Evolutionary conservation across 352 stramenopile species (phyloP).

Genomic region (Aphanomyces invadans): DNA sequence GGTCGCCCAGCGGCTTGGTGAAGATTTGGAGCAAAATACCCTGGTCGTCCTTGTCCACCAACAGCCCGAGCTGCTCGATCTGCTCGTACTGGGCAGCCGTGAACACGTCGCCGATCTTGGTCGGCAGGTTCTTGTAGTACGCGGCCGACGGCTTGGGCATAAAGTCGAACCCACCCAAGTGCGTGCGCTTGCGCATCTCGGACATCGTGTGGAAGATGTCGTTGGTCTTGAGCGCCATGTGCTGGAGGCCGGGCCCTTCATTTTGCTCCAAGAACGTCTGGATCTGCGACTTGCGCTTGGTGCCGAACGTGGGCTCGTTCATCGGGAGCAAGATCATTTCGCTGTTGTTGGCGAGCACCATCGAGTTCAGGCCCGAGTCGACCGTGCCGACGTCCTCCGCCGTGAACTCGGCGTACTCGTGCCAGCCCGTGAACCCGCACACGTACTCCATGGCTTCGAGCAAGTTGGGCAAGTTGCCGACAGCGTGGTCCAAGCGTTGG

Average conservation of each 20-base stretch:
- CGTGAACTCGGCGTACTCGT: slow-evolving; percentile 93
- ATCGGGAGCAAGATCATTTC: slow-evolving; percentile 91
- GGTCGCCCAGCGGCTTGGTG: slow-evolving; percentile 84
- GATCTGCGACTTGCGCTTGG: slow-evolving; percentile 91
- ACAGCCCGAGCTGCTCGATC: slow-evolving; percentile 88
- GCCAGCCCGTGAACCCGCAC: slow-evolving; percentile 73
- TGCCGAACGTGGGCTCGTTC: slow-evolving; percentile 93
- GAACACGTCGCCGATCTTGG: slow-evolving; percentile 67
- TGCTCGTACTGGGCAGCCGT: slow-evolving; percentile 84
- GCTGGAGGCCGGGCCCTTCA: slow-evolving; percentile 89
- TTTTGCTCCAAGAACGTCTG: slow-evolving; percentile 96
- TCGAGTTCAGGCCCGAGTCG: slow-evolving; percentile 91
- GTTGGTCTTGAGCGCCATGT: slow-evolving; percentile 93
- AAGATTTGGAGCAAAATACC: slow-evolving; percentile 91
- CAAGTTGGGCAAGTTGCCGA: slow-evolving; percentile 87
- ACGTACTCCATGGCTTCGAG: slow-evolving; percentile 79
- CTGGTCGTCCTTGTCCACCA: slow-evolving; percentile 94
- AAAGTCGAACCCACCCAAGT: slow-evolving; percentile 74
- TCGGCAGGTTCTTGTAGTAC: slow-evolving; percentile 89
- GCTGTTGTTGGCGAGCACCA: slow-evolving; percentile 91
- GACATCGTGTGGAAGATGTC: slow-evolving; percentile 92
- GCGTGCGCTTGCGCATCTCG: slow-evolving; percentile 68
- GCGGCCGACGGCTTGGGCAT: slow-evolving; percentile 69
- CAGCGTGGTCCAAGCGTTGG: slow-evolving; percentile 78
- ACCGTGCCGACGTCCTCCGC: slow-evolving; percentile 91